Evolutionary conservation across 805 yeast species (phyloP), one percentile per base, ranked within the genome.

Genomic region (Candida incommunis): DNA sequence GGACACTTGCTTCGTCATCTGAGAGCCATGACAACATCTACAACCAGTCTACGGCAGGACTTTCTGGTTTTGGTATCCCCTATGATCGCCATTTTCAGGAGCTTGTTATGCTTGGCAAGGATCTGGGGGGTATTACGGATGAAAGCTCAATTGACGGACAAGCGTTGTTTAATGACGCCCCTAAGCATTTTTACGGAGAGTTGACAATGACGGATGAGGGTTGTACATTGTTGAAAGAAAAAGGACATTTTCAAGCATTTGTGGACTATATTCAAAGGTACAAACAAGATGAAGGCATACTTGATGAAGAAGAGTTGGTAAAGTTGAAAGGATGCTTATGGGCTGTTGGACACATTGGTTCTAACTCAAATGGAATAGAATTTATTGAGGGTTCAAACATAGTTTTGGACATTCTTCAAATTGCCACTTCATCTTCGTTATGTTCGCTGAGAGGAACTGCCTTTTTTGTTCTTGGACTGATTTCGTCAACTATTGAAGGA

Each of bases 321-420:
- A 71, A 70, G 49, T 60, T 90, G 22, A 85, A 84, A 56, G 83
- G 88, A 9, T 75, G 81, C 26, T 54, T 90, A 27, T 90, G 96
- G 96, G 79, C 94, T 1, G 68, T 85, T 26, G 96, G 96, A 0
- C 78, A 80, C 54, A 76, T 88, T 24, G 88, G 88, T 1, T 74
- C 87, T 0, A 74, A 86, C 1, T 72, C 72, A 7, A 64, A 71
- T 43, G 96, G 96, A 0, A 76, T 82, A 16, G 65, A 70, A 16
- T 63, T 80, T 40, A 53, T 78, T 29, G 84, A 78, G 48, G 70
- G 70, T 26, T 67, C 63, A 20, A 72, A 73, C 1, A 62, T 76
- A 46, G 68, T 76, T 31, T 68, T 69, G 49, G 73, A 75, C 41
- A 68, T 90, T 11, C 65, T 78, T 2, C 62, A 60, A 7, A 66